phyloP scores from a whole-genome alignment of 306 rosid genomes.

The Medicago arabica region DNA sequence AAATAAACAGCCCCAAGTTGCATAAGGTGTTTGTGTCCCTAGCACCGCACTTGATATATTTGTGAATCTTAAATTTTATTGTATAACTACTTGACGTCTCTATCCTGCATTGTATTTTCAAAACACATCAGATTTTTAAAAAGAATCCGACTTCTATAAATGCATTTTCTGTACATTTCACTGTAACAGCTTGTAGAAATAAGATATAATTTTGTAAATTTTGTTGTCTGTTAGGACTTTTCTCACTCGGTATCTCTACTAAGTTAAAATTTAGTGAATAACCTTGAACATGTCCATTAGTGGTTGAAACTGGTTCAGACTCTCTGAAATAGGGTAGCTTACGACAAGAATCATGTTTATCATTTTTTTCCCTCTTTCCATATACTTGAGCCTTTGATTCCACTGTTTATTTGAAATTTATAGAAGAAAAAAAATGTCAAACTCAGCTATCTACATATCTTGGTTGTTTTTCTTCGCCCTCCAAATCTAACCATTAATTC shows the following conservation, averaged over 20 bases:
- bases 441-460: conserved; percentile 10
- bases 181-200: conserved; percentile 4
- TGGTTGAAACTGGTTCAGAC: conserved; percentile 22
- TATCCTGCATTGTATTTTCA: conserved; percentile 15
- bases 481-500: not conserved
- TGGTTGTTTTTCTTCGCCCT: conserved; percentile 1
- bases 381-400: not conserved
- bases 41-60: not conserved
- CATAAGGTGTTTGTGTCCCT: not conserved
- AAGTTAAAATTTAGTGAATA: conserved; percentile 10
- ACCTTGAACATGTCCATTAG: conserved; percentile 7
- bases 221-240: conserved; percentile 10
- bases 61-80: conserved; percentile 15
- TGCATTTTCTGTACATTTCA: conserved; percentile 18
- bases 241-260: not conserved
- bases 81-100: conserved; percentile 12
- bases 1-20: no score
- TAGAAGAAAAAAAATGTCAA: not conserved
- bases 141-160: conserved; percentile 21
- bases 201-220: conserved; percentile 13
- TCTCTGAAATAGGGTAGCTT: not conserved
- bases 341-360: conserved; percentile 9
- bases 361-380: not conserved
- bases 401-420: conserved; percentile 3
- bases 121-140: conserved; percentile 7